Conservation (phyloP, 805 yeast species). For the Tetrapisispora taiwanensis region DNA sequence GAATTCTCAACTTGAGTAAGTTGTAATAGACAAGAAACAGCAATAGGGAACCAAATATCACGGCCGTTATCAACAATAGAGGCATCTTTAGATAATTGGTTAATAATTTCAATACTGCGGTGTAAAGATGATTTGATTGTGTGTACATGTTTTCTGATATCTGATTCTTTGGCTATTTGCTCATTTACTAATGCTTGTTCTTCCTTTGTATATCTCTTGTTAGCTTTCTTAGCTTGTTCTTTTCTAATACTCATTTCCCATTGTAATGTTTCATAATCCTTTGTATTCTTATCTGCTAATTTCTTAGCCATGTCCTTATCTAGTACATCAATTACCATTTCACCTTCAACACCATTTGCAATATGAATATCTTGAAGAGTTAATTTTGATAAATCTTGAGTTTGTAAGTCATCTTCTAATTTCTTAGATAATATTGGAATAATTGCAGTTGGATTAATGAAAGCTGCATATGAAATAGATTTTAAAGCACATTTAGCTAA, state of each 20-base stretch:
- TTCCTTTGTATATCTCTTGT: slow-evolving; percentile 61
- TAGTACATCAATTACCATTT: slow-evolving; percentile 55
- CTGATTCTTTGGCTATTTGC: slow-evolving; percentile 54
- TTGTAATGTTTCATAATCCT: slow-evolving; percentile 72
- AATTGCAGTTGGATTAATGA: slow-evolving; percentile 48
- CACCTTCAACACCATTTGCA: slow-evolving; percentile 63
- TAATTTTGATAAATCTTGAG: slow-evolving; percentile 30
- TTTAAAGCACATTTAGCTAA: slow-evolving; percentile 38
- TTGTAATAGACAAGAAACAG: slow-evolving; percentile 41
- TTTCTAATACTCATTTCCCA: slow-evolving; percentile 85
- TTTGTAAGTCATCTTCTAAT: slow-evolving; percentile 36
- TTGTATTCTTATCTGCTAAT: slow-evolving; percentile 57
- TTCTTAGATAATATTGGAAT: slow-evolving; percentile 41
- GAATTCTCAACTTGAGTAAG: slow-evolving; percentile 33
- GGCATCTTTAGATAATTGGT: slow-evolving; percentile 42
- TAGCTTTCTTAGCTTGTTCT: slow-evolving; percentile 48
- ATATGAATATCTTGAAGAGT: slow-evolving; percentile 46
- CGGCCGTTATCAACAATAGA: slow-evolving; percentile 53
- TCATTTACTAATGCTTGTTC: slow-evolving; percentile 55
- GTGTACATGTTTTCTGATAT: slow-evolving; percentile 41
- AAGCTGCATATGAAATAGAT: slow-evolving; percentile 43
- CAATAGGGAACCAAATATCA: slow-evolving; percentile 60
- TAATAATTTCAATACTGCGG: slow-evolving; percentile 45
- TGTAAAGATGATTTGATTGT: slow-evolving; percentile 29
- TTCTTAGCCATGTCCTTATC: slow-evolving; percentile 35